A percentile compares a stretch with the other conserved stretches of the same genome.
Evolutionary conservation across 2,329 filamentous ascomycete species (phyloP).

Genomic region (Cadophora malorum): DNA sequence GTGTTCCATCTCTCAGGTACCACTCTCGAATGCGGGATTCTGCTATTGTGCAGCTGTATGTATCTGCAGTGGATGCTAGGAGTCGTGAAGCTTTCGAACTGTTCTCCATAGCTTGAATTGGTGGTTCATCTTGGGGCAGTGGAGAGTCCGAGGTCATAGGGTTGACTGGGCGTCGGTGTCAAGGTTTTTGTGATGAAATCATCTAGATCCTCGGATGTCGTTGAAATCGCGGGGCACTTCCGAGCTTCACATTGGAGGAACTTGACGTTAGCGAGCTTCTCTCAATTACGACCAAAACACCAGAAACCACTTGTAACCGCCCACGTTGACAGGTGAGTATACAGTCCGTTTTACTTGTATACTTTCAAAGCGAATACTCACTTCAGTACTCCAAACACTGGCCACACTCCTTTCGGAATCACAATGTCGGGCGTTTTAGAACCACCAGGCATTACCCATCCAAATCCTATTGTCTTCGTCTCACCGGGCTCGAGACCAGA

Average conservation of each 20-base stretch:
- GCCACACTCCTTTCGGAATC: background rate
- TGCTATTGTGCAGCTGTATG: slow-evolving; percentile 42
- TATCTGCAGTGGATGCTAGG: slow-evolving; percentile 41
- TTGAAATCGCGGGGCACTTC: background rate
- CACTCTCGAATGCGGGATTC: slow-evolving; percentile 40
- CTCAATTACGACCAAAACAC: background rate
- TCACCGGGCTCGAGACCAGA: slow-evolving; percentile 18
- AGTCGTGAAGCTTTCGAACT: slow-evolving; percentile 32
- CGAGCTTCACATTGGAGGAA: background rate
- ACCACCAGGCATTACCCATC: background rate
- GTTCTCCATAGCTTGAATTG: slow-evolving; percentile 33
- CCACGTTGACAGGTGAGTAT: background rate
- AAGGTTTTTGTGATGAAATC: background rate
- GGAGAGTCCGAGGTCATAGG: background rate
- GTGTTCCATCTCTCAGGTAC: slow-evolving; percentile 21
- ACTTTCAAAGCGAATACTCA: background rate
- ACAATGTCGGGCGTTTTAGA: background rate
- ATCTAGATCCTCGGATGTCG: background rate
- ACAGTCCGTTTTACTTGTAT: background rate
- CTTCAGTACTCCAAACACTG: background rate
- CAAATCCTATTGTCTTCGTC: slow-evolving; percentile 9
- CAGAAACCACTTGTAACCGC: background rate
- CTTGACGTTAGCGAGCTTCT: background rate
- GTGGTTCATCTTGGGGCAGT: slow-evolving; percentile 23
- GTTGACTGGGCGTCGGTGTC: background rate